Evolutionary conservation across 306 rosid genomes (phyloP), one percentile per base, ranked within the genome.

Genomic region (Rubus parviflorus): DNA sequence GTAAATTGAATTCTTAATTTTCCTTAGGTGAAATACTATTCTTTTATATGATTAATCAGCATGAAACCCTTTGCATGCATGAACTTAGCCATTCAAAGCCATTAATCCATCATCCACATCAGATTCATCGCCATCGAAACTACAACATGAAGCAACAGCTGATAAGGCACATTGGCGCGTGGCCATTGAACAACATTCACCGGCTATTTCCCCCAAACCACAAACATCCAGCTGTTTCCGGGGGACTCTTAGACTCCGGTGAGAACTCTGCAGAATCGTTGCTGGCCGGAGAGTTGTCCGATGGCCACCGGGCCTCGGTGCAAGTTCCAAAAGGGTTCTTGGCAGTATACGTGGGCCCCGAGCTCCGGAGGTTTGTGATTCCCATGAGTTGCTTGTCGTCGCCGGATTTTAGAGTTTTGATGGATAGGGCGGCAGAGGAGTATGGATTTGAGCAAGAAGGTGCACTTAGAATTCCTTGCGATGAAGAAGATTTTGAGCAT

Each of bases 401-500:
- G 83, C 89, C 89, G 0, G 85, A 85, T 19, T 81, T 90, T 30
- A 77, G 65, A 77, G 60, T 4, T 63, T 70, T 88, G 78, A 79
- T 90, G 95, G 95, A 90, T 3, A 68, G 0, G 3, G 82, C 77
- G 25, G 87, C 86, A 1, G 89, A 88, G 48, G 92, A 90, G 65
- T 83, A 74, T 19, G 92, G 89, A 2, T 84, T 82, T 37, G 89
- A 86, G 56, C 73, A 83, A 52, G 80, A 86, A 51, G 94, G 94
- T 40, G 88, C 82, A 35, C 67, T 90, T 51, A 64, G 80, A 45
- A 73, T 90, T 54, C 91, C 94, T 11, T 90, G 94, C 48, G 89
- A 88, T 51, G 92, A 88, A 81, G 54, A 90, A 16, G 75, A 84
- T 65, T 90, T 90, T 76, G 15, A 67, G 43, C 35, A 71, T 22